These are phyloP conservation scores for Penicillium flavigenum DNA, from an alignment of 495 filamentous ascomycete genomes.

Conservation along the genomic window DNA sequence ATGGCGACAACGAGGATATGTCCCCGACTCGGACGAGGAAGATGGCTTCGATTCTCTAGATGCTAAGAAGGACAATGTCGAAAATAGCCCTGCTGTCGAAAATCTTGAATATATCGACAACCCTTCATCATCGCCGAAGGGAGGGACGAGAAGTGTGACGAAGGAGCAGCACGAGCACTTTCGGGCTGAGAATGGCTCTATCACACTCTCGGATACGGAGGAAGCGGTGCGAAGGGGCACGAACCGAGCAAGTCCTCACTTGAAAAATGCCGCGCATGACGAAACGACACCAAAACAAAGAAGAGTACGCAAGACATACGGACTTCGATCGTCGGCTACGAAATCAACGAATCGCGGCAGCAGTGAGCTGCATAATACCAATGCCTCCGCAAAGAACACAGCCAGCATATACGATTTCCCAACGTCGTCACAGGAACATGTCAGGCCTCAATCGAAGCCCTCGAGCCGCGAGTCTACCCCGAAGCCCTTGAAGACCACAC, in stretches of 20 bases:
- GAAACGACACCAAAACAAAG: constrained; percentile 12
- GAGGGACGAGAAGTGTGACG: constrained; percentile 3
- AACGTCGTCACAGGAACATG: constrained; percentile 13
- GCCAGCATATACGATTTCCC: constrained; percentile 27
- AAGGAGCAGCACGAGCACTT: background rate
- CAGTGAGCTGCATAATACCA: background rate
- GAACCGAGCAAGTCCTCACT: background rate
- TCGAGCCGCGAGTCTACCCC: constrained; percentile 13
- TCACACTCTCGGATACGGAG: constrained; percentile 10
- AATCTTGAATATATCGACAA: constrained; percentile 24
- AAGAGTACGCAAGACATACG: constrained; percentile 14
- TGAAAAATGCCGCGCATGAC: background rate
- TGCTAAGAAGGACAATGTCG: constrained; percentile 16
- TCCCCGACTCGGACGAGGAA: constrained; percentile 62
- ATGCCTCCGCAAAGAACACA: constrained; percentile 2
- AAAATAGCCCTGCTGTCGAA: constrained; percentile 9
- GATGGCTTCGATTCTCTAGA: constrained; percentile 49
- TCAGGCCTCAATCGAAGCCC: constrained; percentile 12
- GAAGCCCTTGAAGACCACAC: constrained; percentile 4
- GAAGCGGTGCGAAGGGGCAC: background rate
- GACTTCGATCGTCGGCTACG: constrained; percentile 15
- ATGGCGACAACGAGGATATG: constrained; percentile 62
- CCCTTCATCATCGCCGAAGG: constrained; percentile 9
- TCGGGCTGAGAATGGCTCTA: constrained; percentile 2
- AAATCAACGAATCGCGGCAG: constrained; percentile 8